Conservation (phyloP, 2,329 filamentous ascomycete species). For the Penicillium sp. region DNA sequence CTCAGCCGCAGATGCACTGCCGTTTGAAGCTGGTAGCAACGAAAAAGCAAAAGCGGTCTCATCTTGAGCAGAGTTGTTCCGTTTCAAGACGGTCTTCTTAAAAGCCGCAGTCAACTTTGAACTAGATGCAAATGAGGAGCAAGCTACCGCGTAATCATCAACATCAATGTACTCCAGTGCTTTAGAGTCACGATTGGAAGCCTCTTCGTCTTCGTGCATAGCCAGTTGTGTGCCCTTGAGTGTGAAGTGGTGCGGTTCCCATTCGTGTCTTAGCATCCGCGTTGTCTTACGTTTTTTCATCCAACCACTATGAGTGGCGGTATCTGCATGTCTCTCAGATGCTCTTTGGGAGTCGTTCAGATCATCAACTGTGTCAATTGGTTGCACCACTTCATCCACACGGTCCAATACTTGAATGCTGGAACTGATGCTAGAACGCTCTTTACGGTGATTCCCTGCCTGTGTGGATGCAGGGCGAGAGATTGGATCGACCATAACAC, state of each 20-base stretch:
- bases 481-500: conserved; percentile 18
- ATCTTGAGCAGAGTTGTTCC: conserved; percentile 27
- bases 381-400: conserved; percentile 25
- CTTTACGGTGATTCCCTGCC: conserved; percentile 12
- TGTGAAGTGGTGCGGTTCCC: conserved; percentile 88
- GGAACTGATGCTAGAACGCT: not conserved
- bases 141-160: conserved; percentile 46
- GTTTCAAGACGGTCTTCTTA: conserved; percentile 54
- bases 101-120: conserved; percentile 85
- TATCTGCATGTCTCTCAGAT: conserved; percentile 25
- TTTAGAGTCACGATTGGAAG: conserved; percentile 20
- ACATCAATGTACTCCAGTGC: conserved; percentile 34
- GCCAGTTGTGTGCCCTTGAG: conserved; percentile 67
- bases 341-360: not conserved
- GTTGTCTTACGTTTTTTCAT: conserved; percentile 95
- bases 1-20: conserved; percentile 49
- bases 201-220: conserved; percentile 30
- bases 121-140: conserved; percentile 68
- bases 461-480: conserved; percentile 20
- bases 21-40: conserved; percentile 39
- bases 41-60: conserved; percentile 41
- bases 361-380: conserved; percentile 30
- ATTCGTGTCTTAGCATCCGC: conserved; percentile 83
- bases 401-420: conserved; percentile 22
- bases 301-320: conserved; percentile 71